Conservation (phyloP, 2,329 filamentous ascomycete species). For the Uncinocarpus reesii region DNA sequence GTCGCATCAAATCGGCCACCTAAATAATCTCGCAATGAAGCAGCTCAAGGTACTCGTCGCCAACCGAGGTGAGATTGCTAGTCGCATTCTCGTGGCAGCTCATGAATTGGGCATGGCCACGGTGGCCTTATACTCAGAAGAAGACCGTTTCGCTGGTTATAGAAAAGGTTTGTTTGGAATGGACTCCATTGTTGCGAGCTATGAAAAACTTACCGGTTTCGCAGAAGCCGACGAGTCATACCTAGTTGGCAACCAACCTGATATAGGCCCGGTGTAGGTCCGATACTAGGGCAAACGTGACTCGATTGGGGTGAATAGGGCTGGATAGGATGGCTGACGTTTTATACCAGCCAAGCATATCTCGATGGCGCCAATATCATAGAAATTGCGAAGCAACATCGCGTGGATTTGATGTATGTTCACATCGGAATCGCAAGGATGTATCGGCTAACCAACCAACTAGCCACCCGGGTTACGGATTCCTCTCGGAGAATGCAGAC, state of each 20-base stretch:
- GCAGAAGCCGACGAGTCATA: conserved; percentile 99
- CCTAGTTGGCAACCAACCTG: conserved; percentile 96
- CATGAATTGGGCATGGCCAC: conserved; percentile 90
- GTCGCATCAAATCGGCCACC: too few relatives aligned
- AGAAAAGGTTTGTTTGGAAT: too few relatives aligned
- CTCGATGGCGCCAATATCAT: conserved; percentile 95
- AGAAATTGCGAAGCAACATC: conserved; percentile 92
- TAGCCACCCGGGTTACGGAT: conserved; percentile 95
- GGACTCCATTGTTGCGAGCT: too few relatives aligned
- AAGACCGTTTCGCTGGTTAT: conserved; percentile 98
- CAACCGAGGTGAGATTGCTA: conserved; percentile 94
- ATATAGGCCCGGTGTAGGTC: conserved; percentile 94
- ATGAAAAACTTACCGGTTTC: too few relatives aligned
- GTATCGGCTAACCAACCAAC: too few relatives aligned
- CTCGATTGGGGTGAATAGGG: too few relatives aligned
- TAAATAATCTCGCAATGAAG: too few relatives aligned
- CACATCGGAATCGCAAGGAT: too few relatives aligned
- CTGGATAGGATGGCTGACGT: too few relatives aligned
- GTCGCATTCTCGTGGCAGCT: conserved; percentile 87
- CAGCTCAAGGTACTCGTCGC: conserved; percentile 97
- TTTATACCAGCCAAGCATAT: too few relatives aligned
- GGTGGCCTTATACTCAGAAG: conserved; percentile 57
- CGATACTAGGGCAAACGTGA: too few relatives aligned
- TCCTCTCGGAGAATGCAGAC: conserved; percentile 92
- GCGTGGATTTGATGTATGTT: conserved; percentile 97